Percentiles rank a stretch among this genome's conserved stretches.
These are phyloP conservation scores for Quercus tomentella DNA, from an alignment of 331 rosid genomes.

Conservation along the genomic window DNA sequence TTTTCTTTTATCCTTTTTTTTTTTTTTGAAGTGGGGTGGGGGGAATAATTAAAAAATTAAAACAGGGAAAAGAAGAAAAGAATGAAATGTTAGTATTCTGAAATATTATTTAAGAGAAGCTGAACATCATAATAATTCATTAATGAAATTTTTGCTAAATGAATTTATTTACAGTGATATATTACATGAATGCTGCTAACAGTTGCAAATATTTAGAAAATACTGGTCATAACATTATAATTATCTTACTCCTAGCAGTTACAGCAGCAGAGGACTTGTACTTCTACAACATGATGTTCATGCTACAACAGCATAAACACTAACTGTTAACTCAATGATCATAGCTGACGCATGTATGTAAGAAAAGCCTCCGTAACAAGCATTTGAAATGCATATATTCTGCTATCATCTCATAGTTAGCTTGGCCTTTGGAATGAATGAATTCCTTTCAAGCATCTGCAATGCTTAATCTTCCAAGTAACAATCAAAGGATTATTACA, in stretches of 20 bases:
- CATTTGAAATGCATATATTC: conserved; percentile 4
- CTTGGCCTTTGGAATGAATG: neutral
- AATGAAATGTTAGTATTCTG: neutral
- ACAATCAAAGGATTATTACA: conserved; percentile 19
- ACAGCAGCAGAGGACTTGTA: neutral
- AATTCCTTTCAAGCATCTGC: conserved; percentile 7
- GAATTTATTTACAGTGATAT: neutral
- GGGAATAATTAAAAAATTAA: neutral
- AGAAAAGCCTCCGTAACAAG: conserved; percentile 1
- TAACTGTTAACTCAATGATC: neutral
- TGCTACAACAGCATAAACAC: neutral
- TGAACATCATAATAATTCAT: neutral
- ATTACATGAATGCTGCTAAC: neutral
- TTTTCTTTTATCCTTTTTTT: too few species aligned
- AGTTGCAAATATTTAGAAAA: neutral
- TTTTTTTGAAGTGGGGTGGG: too few species aligned
- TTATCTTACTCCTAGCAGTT: neutral
- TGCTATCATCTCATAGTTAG: neutral
- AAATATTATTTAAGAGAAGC: neutral
- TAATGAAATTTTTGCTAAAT: neutral
- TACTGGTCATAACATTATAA: neutral
- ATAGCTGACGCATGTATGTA: neutral
- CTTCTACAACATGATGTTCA: neutral
- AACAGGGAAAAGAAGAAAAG: neutral
- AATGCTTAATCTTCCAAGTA: conserved; percentile 5